phyloP scores from a whole-genome alignment of 345 rosid species.

The Durio zibethinus region DNA sequence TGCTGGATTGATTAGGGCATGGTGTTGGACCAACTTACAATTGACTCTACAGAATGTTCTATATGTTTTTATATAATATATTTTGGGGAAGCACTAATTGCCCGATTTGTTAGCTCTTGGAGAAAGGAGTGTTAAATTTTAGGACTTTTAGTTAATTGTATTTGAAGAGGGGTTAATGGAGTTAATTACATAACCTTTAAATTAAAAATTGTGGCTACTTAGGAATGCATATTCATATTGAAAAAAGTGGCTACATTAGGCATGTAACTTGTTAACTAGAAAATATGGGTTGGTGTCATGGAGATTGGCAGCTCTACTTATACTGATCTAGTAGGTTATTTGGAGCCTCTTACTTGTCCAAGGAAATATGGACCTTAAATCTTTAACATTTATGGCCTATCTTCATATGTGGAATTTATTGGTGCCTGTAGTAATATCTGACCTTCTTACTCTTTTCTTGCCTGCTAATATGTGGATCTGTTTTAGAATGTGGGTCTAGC shows the following conservation, averaged over 20 bases:
- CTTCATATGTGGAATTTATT: neutral
- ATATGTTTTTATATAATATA: neutral
- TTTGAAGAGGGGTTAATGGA: neutral
- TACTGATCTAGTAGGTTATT: neutral
- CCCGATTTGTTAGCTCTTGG: neutral
- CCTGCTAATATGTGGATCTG: neutral
- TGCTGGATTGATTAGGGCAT: neutral
- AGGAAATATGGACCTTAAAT: neutral
- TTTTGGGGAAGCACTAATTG: neutral
- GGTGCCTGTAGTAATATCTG: neutral
- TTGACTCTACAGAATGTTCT: neutral
- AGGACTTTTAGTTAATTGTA: neutral
- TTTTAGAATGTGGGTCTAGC: neutral
- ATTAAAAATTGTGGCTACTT: neutral
- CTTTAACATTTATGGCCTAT: neutral
- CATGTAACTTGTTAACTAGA: neutral
- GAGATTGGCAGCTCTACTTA: neutral
- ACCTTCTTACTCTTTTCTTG: neutral
- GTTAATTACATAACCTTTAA: neutral
- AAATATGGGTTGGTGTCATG: neutral
- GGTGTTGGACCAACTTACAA: neutral
- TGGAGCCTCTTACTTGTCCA: neutral
- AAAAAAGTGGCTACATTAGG: neutral
- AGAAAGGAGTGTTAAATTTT: neutral
- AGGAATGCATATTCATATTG: neutral